Evolutionary conservation across 441 rosid genomes (phyloP).

Genomic region (Capsella rubella): DNA sequence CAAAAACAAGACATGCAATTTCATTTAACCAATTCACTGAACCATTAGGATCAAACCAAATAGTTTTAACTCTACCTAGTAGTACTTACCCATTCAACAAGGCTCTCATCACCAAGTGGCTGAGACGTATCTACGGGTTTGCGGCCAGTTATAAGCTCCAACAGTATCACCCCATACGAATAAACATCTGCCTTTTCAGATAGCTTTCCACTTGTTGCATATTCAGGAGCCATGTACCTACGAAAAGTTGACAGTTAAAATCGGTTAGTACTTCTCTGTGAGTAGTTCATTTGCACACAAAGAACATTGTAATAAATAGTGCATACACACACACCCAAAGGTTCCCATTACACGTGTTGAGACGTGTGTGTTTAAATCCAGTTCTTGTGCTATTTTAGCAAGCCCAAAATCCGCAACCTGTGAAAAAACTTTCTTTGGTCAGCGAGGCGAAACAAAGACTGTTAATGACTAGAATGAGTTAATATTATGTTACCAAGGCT

Average conservation of each 20-base stretch:
- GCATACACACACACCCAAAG: slow-evolving; percentile 60
- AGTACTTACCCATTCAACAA: slow-evolving; percentile 83
- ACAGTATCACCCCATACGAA: slow-evolving; percentile 89
- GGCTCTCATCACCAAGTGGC: slow-evolving; percentile 89
- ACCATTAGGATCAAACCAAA: background rate
- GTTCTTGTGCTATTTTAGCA: slow-evolving; percentile 81
- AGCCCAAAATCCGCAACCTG: slow-evolving; percentile 99
- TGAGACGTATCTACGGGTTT: slow-evolving; percentile 89
- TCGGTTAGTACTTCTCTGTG: background rate
- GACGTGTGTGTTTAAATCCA: slow-evolving; percentile 87
- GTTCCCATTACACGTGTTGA: slow-evolving; percentile 98
- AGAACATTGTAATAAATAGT: background rate
- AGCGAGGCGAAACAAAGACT: slow-evolving; percentile 22
- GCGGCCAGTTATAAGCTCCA: slow-evolving; percentile 93
- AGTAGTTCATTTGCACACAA: slow-evolving; percentile 3
- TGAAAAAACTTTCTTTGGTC: background rate
- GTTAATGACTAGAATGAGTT: slow-evolving; percentile 25
- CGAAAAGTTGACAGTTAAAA: background rate
- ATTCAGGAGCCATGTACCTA: slow-evolving; percentile 98
- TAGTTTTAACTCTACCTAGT: slow-evolving; percentile 1
- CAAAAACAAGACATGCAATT: background rate
- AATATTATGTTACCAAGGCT: slow-evolving; percentile 67
- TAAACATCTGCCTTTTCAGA: slow-evolving; percentile 93
- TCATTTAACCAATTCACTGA: background rate
- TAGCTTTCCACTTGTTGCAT: slow-evolving; percentile 91